Percentiles rank a stretch among this genome's conserved stretches.
Evolutionary conservation across 2,329 filamentous ascomycete species (phyloP).

Genomic region (Aspergillus transmontanensis): DNA sequence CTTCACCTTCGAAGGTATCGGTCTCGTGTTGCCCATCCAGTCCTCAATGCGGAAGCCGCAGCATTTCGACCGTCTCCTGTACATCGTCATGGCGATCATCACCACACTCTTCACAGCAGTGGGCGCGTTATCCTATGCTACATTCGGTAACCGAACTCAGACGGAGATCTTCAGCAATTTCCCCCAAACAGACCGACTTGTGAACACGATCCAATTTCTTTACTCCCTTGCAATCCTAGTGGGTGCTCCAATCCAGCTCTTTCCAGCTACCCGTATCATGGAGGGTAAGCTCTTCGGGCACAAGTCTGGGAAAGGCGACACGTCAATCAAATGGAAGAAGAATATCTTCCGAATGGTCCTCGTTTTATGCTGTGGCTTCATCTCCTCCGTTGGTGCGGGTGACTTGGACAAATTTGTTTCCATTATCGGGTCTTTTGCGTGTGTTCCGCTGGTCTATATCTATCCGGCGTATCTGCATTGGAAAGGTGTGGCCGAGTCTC

Average conservation of each 20-base stretch:
- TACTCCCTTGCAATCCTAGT: slow-evolving; percentile 92
- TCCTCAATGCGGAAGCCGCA: slow-evolving; percentile 88
- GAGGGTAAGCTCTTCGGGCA: slow-evolving; percentile 88
- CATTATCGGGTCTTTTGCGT: slow-evolving; percentile 92
- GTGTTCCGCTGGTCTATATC: slow-evolving; percentile 92
- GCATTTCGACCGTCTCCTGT: slow-evolving; percentile 85
- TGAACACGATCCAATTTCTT: slow-evolving; percentile 91
- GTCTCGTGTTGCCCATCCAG: slow-evolving; percentile 94
- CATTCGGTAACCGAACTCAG: slow-evolving; percentile 89
- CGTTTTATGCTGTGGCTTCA: slow-evolving; percentile 78
- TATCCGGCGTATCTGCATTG: slow-evolving; percentile 81
- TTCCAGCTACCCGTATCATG: slow-evolving; percentile 91
- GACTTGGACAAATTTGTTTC: slow-evolving; percentile 96
- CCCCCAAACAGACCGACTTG: slow-evolving; percentile 86
- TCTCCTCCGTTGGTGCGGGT: slow-evolving; percentile 86
- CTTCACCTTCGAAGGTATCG: slow-evolving; percentile 96
- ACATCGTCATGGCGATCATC: slow-evolving; percentile 89
- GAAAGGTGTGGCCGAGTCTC: slow-evolving; percentile 64
- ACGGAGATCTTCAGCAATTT: slow-evolving; percentile 94
- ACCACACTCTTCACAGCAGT: slow-evolving; percentile 85
- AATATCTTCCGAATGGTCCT: slow-evolving; percentile 90
- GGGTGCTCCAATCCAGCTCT: slow-evolving; percentile 90
- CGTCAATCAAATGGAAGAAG: slow-evolving; percentile 98
- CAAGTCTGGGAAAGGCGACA: slow-evolving; percentile 90
- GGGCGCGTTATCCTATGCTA: slow-evolving; percentile 89